Percentiles rank a stretch among this genome's conserved stretches.
These are phyloP conservation scores for Auricularia auricula-judae DNA, from an alignment of 768 basidiomycete genomes.

Conservation along the genomic window DNA sequence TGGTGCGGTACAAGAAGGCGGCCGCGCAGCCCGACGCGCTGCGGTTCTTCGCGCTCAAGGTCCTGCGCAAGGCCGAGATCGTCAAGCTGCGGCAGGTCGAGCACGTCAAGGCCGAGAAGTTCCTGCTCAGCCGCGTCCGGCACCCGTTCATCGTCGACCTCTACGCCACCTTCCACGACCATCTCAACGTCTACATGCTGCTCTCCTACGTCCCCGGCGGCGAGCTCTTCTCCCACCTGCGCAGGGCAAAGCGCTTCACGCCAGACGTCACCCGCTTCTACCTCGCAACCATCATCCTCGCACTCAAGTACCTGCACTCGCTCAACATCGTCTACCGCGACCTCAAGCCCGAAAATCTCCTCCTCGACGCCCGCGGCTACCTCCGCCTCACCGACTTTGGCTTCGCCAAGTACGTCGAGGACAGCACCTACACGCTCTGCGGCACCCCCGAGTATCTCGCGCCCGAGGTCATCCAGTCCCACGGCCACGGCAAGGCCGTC, in stretches of 20 bases:
- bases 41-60: conserved; percentile 76
- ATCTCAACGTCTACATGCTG: conserved; percentile 95
- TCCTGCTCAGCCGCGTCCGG: conserved; percentile 81
- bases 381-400: conserved; percentile 95
- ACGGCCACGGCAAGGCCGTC: conserved; percentile 95
- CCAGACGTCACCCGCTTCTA: conserved; percentile 98
- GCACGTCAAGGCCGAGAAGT: conserved; percentile 93
- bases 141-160: conserved; percentile 97
- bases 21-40: conserved; percentile 36
- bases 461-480: conserved; percentile 95
- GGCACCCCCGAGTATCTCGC: conserved; percentile 95
- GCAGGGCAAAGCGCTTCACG: conserved; percentile 88
- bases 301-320: conserved; percentile 87
- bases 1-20: conserved; percentile 61
- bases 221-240: conserved; percentile 92
- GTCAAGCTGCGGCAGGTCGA: conserved; percentile 90
- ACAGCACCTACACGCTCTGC: conserved; percentile 96
- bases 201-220: conserved; percentile 95
- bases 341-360: conserved; percentile 97
- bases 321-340: conserved; percentile 98
- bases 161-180: conserved; percentile 91
- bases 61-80: conserved; percentile 76
- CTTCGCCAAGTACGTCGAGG: conserved; percentile 94
- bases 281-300: conserved; percentile 90
- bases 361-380: conserved; percentile 88